Conservation (phyloP, 352 stramenopile genomes). For the Phytophthora kernoviae region DNA sequence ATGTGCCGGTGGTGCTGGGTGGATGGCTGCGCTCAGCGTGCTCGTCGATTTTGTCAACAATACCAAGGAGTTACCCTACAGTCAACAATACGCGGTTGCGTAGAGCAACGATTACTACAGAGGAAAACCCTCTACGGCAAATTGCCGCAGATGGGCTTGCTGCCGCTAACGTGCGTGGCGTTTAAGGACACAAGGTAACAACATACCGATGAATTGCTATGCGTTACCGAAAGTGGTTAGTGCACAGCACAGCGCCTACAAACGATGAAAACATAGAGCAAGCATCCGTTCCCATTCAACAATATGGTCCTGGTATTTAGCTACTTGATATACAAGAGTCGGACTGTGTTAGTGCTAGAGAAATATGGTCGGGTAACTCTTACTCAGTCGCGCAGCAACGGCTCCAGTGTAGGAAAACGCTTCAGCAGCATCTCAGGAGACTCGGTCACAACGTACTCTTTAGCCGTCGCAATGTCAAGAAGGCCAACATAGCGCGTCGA, state of each 20-base stretch:
- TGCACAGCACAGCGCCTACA: too few species aligned
- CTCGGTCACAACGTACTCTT: constrained; percentile 32
- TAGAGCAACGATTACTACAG: too few species aligned
- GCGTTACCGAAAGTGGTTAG: too few species aligned
- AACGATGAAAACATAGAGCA: too few species aligned
- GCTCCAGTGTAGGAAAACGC: constrained; percentile 34
- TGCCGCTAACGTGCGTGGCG: too few species aligned
- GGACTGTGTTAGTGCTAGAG: too few species aligned
- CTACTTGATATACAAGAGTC: too few species aligned
- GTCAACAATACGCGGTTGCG: neutral
- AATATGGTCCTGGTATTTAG: neutral
- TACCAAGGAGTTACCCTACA: constrained; percentile 6
- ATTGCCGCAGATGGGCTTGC: neutral
- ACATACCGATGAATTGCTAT: too few species aligned
- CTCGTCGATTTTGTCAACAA: constrained; percentile 17
- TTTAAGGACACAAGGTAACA: too few species aligned
- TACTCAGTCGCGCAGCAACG: constrained; percentile 26
- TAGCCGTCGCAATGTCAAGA: constrained; percentile 19
- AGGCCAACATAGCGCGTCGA: constrained; percentile 36
- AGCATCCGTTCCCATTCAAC: constrained; percentile 1
- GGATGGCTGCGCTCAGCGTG: neutral
- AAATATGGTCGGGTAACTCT: neutral
- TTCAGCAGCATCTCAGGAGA: constrained; percentile 35
- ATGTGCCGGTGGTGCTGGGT: neutral
- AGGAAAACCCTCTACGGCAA: neutral